Conservation (phyloP, 73 alveolate genomes). For the Paramecium primaurelia region DNA sequence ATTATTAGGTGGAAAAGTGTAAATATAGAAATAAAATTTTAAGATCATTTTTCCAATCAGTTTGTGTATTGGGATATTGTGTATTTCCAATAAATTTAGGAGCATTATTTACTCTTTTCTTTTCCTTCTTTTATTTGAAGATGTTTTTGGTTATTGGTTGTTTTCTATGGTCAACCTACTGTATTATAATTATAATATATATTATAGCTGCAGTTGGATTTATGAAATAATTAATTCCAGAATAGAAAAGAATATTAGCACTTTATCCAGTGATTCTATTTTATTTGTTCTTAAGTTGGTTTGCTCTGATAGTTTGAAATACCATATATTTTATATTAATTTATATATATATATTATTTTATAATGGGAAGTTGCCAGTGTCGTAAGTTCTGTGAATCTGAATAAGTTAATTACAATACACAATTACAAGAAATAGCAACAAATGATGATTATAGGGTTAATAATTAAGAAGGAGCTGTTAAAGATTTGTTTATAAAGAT, state of each 20-base stretch:
- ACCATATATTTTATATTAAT: not conserved
- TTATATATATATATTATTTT: not conserved
- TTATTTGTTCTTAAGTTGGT: constrained; percentile 94
- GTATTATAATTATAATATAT: constrained; percentile 4
- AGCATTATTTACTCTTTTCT: constrained; percentile 71
- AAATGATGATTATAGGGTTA: constrained; percentile 1
- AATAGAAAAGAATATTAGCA: constrained; percentile 74
- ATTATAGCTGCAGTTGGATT: constrained; percentile 80
- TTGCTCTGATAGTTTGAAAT: constrained; percentile 58
- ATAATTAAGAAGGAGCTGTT: not conserved
- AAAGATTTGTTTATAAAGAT: not conserved
- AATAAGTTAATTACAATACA: not conserved
- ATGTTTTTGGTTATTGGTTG: constrained; percentile 65
- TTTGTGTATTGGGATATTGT: constrained; percentile 94
- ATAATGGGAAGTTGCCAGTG: constrained; percentile 41
- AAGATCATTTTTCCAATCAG: constrained; percentile 83
- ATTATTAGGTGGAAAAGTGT: constrained; percentile 88
- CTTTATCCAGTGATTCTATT: constrained; percentile 92
- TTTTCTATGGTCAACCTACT: constrained; percentile 74
- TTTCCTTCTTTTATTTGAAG: constrained; percentile 54
- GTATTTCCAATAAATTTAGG: constrained; percentile 92
- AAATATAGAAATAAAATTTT: not conserved
- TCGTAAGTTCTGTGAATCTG: not conserved
- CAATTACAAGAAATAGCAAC: constrained; percentile 9
- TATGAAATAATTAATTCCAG: constrained; percentile 75